Evolutionary conservation across 495 filamentous ascomycete species (phyloP).

Genomic region (Penicillium paradoxum): DNA sequence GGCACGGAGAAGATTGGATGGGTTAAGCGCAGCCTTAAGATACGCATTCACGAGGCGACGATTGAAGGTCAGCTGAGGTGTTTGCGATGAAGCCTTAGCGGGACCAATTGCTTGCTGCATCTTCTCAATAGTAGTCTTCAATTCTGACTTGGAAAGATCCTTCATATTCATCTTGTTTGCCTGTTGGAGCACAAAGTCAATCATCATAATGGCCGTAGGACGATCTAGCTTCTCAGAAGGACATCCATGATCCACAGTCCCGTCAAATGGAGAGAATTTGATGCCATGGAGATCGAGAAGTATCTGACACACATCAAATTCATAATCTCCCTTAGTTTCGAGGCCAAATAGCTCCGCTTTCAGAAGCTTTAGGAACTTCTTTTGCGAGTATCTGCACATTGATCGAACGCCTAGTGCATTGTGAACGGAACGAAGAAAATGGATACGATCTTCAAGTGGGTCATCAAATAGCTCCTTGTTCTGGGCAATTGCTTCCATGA

Average conservation of each 20-base stretch:
- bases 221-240: constrained; percentile 69
- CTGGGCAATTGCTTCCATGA: constrained; percentile 70
- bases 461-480: constrained; percentile 56
- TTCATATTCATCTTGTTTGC: constrained; percentile 82
- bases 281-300: constrained; percentile 86
- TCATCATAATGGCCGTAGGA: constrained; percentile 67
- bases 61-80: constrained; percentile 67
- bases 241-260: constrained; percentile 71
- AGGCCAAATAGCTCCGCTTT: constrained; percentile 70
- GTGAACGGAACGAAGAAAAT: constrained; percentile 74
- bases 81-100: constrained; percentile 60
- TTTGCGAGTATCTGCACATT: constrained; percentile 78
- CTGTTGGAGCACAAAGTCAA: constrained; percentile 75
- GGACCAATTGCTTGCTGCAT: constrained; percentile 70
- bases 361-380: constrained; percentile 83
- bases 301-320: constrained; percentile 76
- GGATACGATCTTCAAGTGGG: constrained; percentile 62
- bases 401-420: constrained; percentile 79
- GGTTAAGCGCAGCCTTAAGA: constrained; percentile 75
- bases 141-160: constrained; percentile 82
- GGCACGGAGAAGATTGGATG: constrained; percentile 70
- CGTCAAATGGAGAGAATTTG: constrained; percentile 65
- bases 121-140: constrained; percentile 83
- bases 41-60: constrained; percentile 68
- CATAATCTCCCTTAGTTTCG: constrained; percentile 61